Evolutionary conservation across 1,284 basidiomycete genomes (phyloP).

Genomic region (Leccinum griseonigrum): DNA sequence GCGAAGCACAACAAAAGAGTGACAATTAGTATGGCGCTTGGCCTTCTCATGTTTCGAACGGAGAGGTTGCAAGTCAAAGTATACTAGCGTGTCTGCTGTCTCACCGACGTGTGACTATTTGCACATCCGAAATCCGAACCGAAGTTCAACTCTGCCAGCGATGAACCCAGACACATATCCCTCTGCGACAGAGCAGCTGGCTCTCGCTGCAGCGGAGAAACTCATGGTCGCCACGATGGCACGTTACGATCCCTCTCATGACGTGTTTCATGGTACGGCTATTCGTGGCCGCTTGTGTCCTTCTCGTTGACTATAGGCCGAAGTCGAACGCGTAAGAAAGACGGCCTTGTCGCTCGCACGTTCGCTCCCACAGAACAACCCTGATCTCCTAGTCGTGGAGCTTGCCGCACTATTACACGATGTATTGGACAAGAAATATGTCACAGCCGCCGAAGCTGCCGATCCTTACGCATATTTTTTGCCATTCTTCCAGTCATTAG

Average conservation of each 20-base stretch:
- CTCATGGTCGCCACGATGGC: conserved; percentile 79
- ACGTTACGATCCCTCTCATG: conserved; percentile 87
- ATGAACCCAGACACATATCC: conserved; percentile 27
- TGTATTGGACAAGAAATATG: conserved; percentile 84
- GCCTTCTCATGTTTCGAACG: conserved; percentile 20
- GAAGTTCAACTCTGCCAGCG: background rate
- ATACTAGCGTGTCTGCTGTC: background rate
- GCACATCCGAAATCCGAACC: conserved; percentile 26
- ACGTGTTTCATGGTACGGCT: conserved; percentile 77
- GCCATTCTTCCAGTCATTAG: conserved; percentile 58
- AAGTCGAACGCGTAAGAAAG: conserved; percentile 80
- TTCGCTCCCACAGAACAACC: conserved; percentile 38
- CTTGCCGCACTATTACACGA: conserved; percentile 88
- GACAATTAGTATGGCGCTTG: conserved; percentile 29
- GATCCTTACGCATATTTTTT: conserved; percentile 66
- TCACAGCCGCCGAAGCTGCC: conserved; percentile 51
- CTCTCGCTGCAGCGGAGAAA: conserved; percentile 61
- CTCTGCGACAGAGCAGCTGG: conserved; percentile 37
- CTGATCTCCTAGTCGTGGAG: conserved; percentile 76
- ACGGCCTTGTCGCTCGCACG: conserved; percentile 71
- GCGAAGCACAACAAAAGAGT: conserved; percentile 40
- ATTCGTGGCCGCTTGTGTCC: background rate
- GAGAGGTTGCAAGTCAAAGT: conserved; percentile 3
- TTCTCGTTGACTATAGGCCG: conserved; percentile 3
- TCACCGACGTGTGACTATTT: background rate